Conservation (phyloP, 768 basidiomycete species). For the Rhizopogon vinicolor region DNA sequence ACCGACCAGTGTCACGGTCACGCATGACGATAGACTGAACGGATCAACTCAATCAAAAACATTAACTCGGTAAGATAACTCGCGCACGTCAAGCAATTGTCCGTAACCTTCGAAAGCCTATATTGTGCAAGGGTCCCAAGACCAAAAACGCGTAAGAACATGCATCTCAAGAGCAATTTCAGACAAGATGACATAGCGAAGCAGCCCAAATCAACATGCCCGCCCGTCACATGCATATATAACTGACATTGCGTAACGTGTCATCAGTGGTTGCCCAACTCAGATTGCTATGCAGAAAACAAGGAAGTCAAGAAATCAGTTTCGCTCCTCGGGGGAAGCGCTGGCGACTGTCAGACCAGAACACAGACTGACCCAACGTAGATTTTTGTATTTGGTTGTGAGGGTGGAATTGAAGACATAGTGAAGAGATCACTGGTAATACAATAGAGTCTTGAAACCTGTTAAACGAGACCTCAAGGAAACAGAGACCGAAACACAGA, state of each 20-base stretch:
- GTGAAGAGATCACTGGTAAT: conserved; percentile 31
- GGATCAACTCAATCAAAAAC: conserved; percentile 23
- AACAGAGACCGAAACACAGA: conserved; percentile 54
- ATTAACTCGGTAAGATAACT: conserved; percentile 24
- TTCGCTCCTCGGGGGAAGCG: conserved; percentile 42
- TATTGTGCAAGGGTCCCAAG: conserved; percentile 17
- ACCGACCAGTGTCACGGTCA: conserved; percentile 96
- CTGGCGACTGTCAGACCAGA: conserved; percentile 39
- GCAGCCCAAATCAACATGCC: conserved; percentile 21
- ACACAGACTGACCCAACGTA: conserved; percentile 91
- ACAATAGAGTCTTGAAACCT: conserved; percentile 47
- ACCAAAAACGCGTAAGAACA: conserved; percentile 27
- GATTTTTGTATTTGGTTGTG: conserved; percentile 52
- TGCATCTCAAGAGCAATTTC: conserved; percentile 24
- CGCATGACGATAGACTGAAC: conserved; percentile 94
- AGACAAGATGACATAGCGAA: conserved; percentile 44
- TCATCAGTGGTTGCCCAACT: conserved; percentile 98
- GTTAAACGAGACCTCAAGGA: conserved; percentile 51
- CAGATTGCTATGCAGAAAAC: conserved; percentile 70
- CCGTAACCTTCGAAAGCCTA: conserved; percentile 85
- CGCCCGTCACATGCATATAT: background rate
- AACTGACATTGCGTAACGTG: conserved; percentile 76
- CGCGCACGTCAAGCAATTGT: conserved; percentile 87
- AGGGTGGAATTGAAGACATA: conserved; percentile 13
- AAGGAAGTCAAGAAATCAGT: conserved; percentile 52